Conservation (phyloP, 75 land plant genomes). For the Chamaecyparis obtusa region DNA sequence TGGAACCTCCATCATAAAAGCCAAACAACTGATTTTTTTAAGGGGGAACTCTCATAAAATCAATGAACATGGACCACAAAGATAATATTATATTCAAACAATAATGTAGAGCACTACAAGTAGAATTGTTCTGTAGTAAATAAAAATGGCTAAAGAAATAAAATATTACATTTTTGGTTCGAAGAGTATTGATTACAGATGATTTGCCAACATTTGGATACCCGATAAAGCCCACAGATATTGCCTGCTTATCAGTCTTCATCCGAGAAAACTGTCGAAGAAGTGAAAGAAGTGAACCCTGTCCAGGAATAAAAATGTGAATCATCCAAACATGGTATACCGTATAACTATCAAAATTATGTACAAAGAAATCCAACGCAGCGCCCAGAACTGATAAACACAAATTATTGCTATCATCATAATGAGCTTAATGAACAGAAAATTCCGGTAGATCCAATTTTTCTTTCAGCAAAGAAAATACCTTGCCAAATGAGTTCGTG, state of each 20-base stretch:
- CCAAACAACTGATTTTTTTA: background rate
- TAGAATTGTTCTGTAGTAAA: background rate
- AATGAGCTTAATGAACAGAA: background rate
- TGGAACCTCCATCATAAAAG: background rate
- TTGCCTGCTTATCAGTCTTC: conserved; percentile 96
- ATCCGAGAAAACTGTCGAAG: conserved; percentile 87
- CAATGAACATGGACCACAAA: background rate
- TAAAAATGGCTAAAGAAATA: background rate
- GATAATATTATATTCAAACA: background rate
- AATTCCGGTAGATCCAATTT: background rate
- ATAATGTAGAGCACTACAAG: background rate
- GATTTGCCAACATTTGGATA: conserved; percentile 97
- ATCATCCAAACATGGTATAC: background rate
- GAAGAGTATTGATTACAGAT: conserved; percentile 92
- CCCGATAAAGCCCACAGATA: conserved; percentile 96
- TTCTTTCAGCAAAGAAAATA: conserved; percentile 12
- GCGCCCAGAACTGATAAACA: background rate
- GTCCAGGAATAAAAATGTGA: conserved; percentile 12
- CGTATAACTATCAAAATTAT: background rate
- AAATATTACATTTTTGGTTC: conserved; percentile 76
- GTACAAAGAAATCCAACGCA: background rate
- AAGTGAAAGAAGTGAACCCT: conserved; percentile 96
- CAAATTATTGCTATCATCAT: background rate
- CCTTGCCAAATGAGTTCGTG: conserved; percentile 96
- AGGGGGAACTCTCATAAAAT: background rate